A percentile compares a stretch with the other conserved stretches of the same genome.
These are phyloP conservation scores for Exophiala sp. DNA, from an alignment of 2,329 filamentous ascomycete genomes.

Conservation along the genomic window DNA sequence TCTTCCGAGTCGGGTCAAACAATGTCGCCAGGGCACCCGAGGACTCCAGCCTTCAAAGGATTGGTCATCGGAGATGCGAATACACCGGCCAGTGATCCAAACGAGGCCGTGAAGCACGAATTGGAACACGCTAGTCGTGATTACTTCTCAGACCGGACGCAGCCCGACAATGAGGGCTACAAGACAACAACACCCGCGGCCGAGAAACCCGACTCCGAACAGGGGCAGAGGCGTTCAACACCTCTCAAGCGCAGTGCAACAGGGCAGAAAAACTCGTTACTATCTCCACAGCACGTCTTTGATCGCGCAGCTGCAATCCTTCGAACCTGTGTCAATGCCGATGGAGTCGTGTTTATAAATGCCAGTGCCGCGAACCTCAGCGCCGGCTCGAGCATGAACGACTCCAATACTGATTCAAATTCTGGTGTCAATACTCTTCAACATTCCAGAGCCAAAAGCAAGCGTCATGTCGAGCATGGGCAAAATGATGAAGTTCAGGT, in stretches of 20 bases:
- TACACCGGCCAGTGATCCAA: background rate
- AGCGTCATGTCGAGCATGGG: background rate
- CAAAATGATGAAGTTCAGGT: background rate
- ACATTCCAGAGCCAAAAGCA: slow-evolving; percentile 5
- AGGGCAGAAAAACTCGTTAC: slow-evolving; percentile 5
- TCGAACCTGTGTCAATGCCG: slow-evolving; percentile 40
- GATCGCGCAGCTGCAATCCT: slow-evolving; percentile 46
- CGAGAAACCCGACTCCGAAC: background rate
- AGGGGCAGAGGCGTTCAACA: background rate
- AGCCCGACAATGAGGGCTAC: background rate
- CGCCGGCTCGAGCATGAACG: slow-evolving; percentile 15
- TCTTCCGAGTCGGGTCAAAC: background rate
- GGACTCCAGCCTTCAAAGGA: slow-evolving; percentile 2
- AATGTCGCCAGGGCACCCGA: background rate
- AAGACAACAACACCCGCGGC: background rate
- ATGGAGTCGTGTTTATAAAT: slow-evolving; percentile 38
- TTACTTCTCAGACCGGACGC: background rate
- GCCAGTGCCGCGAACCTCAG: slow-evolving; percentile 23
- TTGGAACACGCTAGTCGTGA: background rate
- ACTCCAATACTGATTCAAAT: slow-evolving; percentile 5
- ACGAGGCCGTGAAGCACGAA: background rate
- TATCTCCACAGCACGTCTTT: slow-evolving; percentile 33
- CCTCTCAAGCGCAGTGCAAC: background rate
- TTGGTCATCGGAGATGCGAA: slow-evolving; percentile 12
- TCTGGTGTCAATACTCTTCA: slow-evolving; percentile 7